Conservation (phyloP, 2,329 filamentous ascomycete genomes). For the Colletotrichum eleusines region DNA sequence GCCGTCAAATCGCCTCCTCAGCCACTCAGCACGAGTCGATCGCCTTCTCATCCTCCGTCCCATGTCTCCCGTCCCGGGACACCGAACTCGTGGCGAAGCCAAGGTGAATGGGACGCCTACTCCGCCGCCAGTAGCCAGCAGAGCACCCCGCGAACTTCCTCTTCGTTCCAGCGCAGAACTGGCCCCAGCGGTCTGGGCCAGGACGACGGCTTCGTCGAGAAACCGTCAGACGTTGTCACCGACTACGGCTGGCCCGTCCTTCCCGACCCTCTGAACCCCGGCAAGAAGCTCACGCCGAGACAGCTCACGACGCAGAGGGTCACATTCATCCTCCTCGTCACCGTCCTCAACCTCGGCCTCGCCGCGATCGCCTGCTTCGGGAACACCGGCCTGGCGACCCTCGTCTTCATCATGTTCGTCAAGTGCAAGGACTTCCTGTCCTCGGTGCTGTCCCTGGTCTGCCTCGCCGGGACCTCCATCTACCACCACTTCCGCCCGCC, state of each 20-base stretch:
- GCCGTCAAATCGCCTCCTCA: background rate
- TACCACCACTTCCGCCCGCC: conserved; percentile 21
- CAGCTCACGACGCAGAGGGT: conserved; percentile 9
- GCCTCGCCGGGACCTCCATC: conserved; percentile 10
- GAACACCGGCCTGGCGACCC: conserved; percentile 6
- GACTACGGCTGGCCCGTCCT: conserved; percentile 25
- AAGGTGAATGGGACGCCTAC: conserved; percentile 28
- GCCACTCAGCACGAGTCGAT: background rate
- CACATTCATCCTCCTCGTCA: conserved; percentile 2
- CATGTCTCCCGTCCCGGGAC: conserved; percentile 1
- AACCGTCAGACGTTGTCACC: conserved; percentile 23
- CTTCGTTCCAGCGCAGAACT: background rate
- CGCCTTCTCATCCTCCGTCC: background rate
- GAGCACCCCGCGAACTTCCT: background rate
- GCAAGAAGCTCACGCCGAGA: conserved; percentile 18
- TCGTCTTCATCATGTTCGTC: conserved; percentile 22
- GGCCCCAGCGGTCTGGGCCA: background rate
- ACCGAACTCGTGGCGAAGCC: conserved; percentile 21
- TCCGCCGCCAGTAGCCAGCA: conserved; percentile 14
- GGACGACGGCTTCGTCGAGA: background rate
- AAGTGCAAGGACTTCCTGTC: conserved; percentile 23
- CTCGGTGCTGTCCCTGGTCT: conserved; percentile 12
- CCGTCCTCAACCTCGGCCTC: conserved; percentile 7
- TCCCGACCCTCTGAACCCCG: conserved; percentile 8
- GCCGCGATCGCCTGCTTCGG: conserved; percentile 15